phyloP scores from a whole-genome alignment of 2,329 filamentous ascomycete genomes.

The Paraconiothyrium sp. region DNA sequence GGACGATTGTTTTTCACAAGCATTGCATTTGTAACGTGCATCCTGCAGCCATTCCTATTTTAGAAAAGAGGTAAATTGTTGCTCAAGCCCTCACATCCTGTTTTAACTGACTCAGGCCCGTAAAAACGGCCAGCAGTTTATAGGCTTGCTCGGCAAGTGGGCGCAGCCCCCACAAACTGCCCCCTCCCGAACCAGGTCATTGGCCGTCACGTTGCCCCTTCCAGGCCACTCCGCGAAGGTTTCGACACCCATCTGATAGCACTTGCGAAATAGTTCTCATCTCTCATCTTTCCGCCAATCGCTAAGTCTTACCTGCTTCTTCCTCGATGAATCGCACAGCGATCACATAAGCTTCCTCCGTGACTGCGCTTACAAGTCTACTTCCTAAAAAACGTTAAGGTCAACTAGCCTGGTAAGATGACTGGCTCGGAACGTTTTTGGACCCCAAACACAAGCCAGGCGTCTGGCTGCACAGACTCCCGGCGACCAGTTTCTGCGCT shows the following conservation, averaged over 20 bases:
- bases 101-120: background rate
- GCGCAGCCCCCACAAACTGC: background rate
- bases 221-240: background rate
- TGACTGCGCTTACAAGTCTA: background rate
- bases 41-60: background rate
- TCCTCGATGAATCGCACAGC: background rate
- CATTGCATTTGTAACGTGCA: no score
- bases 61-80: background rate
- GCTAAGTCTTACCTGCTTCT: background rate
- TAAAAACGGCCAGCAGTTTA: background rate
- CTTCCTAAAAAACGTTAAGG: background rate
- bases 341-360: background rate
- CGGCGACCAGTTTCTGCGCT: background rate
- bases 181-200: background rate
- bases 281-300: background rate
- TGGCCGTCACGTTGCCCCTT: background rate
- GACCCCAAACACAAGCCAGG: constrained; percentile 7
- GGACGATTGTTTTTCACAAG: no score
- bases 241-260: background rate
- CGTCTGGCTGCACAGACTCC: background rate
- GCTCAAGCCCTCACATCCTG: background rate
- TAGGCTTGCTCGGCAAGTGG: background rate
- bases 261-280: background rate
- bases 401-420: background rate
- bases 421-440: constrained; percentile 3